Evolutionary conservation across 2,329 filamentous ascomycete genomes (phyloP).

Genomic region (Cordyceps tenuipes): DNA sequence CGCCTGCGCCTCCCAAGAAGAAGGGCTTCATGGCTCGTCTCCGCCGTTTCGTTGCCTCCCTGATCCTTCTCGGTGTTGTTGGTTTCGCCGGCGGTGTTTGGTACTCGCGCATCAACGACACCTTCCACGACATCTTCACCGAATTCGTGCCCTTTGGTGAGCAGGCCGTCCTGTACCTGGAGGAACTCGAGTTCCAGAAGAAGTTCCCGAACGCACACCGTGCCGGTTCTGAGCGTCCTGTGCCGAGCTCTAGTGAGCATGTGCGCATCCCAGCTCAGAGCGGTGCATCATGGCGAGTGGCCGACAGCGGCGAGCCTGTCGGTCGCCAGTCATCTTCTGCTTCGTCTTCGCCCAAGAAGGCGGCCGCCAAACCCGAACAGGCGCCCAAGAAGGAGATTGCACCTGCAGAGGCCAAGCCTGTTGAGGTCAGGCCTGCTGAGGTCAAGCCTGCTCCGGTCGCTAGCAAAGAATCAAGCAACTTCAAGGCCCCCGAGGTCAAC

Average conservation of each 20-base stretch:
- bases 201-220: conserved; percentile 54
- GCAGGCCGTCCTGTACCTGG: conserved; percentile 87
- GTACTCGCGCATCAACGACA: conserved; percentile 89
- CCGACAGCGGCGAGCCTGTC: conserved; percentile 48
- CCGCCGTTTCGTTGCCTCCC: conserved; percentile 66
- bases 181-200: conserved; percentile 87
- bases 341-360: conserved; percentile 24
- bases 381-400: conserved; percentile 21
- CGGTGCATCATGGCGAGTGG: conserved; percentile 72
- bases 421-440: conserved; percentile 23
- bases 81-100: conserved; percentile 84
- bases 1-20: conserved; percentile 38
- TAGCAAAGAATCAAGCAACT: conserved; percentile 24
- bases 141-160: conserved; percentile 94
- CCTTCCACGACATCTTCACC: conserved; percentile 98
- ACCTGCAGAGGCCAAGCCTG: conserved; percentile 3
- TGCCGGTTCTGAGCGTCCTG: conserved; percentile 32
- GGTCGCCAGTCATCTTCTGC: conserved; percentile 56
- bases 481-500: conserved; percentile 54
- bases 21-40: conserved; percentile 64
- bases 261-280: conserved; percentile 80
- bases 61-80: conserved; percentile 67
- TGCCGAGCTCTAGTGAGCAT: conserved; percentile 44
- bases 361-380: conserved; percentile 21
- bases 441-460: conserved; percentile 17